A percentile compares a stretch with the other conserved stretches of the same genome.
These are phyloP conservation scores for Cercospora brassicicola DNA, from an alignment of 2,329 filamentous ascomycete species.

Conservation along the genomic window DNA sequence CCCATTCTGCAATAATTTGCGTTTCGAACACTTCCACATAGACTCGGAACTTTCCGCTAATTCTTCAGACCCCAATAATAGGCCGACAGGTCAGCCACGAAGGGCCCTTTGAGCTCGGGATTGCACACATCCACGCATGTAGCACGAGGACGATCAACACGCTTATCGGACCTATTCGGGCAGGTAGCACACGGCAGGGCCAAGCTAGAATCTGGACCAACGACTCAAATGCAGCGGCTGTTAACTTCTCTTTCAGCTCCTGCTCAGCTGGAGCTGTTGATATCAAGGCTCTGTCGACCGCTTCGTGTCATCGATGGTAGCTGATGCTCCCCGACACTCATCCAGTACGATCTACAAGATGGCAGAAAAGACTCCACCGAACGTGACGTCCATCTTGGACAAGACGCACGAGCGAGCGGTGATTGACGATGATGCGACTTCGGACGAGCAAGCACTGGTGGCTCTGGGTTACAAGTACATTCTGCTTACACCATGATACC, in stretches of 20 bases:
- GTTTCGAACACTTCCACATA: not conserved
- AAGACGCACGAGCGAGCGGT: conserved; percentile 24
- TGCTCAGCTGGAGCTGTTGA: not conserved
- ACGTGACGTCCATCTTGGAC: conserved; percentile 26
- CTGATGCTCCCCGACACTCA: not conserved
- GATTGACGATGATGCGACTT: conserved; percentile 21
- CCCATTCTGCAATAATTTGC: not conserved
- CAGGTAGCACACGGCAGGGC: not conserved
- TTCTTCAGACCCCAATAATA: not conserved
- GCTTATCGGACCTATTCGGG: not conserved
- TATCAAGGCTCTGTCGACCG: not conserved
- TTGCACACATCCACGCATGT: not conserved
- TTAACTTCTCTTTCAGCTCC: not conserved
- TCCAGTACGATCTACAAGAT: not conserved
- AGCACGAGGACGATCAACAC: not conserved
- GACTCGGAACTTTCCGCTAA: not conserved
- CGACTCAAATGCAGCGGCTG: not conserved
- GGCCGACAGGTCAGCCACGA: not conserved
- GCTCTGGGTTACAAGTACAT: conserved; percentile 29
- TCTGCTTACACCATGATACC: not conserved
- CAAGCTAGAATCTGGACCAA: not conserved
- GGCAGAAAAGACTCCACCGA: not conserved
- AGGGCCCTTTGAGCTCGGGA: not conserved
- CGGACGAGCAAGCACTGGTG: conserved; percentile 24
- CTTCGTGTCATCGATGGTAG: not conserved